These are phyloP conservation scores for Lactifluus pinguis DNA, from an alignment of 768 basidiomycete genomes.

Conservation along the genomic window DNA sequence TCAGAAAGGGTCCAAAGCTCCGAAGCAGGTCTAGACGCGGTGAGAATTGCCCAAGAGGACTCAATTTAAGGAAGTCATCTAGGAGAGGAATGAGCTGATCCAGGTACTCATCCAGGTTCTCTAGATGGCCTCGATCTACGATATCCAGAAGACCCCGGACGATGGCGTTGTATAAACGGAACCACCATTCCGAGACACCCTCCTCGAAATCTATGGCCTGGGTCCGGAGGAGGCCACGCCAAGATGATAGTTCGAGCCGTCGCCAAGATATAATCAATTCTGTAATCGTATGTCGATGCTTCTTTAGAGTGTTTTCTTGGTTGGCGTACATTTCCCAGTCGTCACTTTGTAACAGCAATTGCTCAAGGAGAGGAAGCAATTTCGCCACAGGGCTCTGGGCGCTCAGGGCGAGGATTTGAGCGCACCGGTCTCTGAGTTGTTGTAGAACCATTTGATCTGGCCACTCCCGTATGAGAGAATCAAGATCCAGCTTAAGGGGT, in stretches of 20 bases:
- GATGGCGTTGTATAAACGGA: constrained; percentile 74
- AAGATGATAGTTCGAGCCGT: constrained; percentile 78
- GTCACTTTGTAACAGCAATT: constrained; percentile 74
- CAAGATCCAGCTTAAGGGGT: constrained; percentile 44
- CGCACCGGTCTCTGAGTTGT: constrained; percentile 65
- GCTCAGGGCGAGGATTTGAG: constrained; percentile 49
- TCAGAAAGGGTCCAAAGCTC: constrained; percentile 53
- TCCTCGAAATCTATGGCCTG: constrained; percentile 44
- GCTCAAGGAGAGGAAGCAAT: constrained; percentile 74
- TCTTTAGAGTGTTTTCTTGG: constrained; percentile 70
- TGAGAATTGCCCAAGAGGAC: constrained; percentile 79
- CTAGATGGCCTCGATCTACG: constrained; percentile 30
- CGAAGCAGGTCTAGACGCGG: constrained; percentile 56
- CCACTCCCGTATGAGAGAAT: constrained; percentile 64
- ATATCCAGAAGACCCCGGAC: constrained; percentile 54
- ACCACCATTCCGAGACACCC: constrained; percentile 72
- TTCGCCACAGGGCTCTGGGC: constrained; percentile 71
- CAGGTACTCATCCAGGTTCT: constrained; percentile 44
- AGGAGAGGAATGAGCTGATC: constrained; percentile 64
- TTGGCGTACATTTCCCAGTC: constrained; percentile 99
- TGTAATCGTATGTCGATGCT: constrained; percentile 55
- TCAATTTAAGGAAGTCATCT: constrained; percentile 64
- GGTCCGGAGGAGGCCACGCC: constrained; percentile 70
- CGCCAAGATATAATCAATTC: constrained; percentile 83
- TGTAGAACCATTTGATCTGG: constrained; percentile 98